Base-by-base conservation (phyloP, 371 early-diverging fungal species). In the Cladochytrium tenue region DNA sequence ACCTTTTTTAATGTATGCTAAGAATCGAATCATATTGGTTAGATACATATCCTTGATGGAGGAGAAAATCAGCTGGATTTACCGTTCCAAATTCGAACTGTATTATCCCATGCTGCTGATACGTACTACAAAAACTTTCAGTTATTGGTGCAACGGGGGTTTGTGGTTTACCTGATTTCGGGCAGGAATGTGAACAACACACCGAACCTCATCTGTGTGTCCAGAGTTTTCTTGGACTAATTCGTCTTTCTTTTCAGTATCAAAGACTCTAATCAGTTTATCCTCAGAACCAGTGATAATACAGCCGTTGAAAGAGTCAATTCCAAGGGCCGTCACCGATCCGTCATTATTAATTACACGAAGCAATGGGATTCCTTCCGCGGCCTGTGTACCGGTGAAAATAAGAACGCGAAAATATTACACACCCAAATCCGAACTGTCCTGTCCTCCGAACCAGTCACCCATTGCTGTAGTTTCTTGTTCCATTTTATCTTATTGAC, bases 41-140 rank as follows among this genome's bases (percentile, higher is more conserved):
- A 1, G 32, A 23, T n/a, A 50, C 50, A 35, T 57, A 17, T 2
- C 15, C 15, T 3, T 13, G 15, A 57, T 17, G 5, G 23, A 56
- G 57, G 32, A 32, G 58, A n/a, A 60, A 4, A 34, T 23, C 4
- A 20, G 31, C 51, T 50, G 56, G 3, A 25, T 56, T 58, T 58
- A 72, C 81, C 82, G 67, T 82, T 82, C 83, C 83, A 83, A n/a
- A 83, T 69, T n/a, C 84, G 60, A 5, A 84, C 74, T 23, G 81
- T 79, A 60, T 79, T 79, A 60, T 84, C 84, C 82, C 81, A 80
- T n/a, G 77, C 69, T 7, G 82, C 77, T 53, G 81, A 75, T 1
- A 84, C 80, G 59, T 84, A 84, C 76, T 78, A n/a, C n/a, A n/a
- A n/a, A n/a, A n/a, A n/a, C n/a, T n/a, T n/a, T n/a, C 56, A 3